Conservation (phyloP, 805 yeast species). For the Suhomyces sp. region DNA sequence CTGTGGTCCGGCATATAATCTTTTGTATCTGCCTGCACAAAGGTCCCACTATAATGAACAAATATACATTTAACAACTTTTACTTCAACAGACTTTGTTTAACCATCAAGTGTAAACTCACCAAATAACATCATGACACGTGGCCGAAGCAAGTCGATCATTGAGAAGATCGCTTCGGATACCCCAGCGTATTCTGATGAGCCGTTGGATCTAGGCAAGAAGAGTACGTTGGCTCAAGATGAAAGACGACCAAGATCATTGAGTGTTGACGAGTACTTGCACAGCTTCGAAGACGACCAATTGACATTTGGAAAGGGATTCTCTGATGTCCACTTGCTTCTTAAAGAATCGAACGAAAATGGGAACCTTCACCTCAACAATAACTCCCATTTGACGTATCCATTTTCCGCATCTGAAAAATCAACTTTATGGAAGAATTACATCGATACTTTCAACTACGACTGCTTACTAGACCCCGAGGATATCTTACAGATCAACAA, state of each 20-base stretch:
- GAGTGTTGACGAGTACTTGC: too few relatives aligned
- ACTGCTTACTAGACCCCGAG: conserved; percentile 37
- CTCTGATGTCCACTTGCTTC: conserved; percentile 5
- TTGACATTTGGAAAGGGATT: background rate
- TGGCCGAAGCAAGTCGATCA: conserved; percentile 61
- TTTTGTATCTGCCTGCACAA: too few relatives aligned
- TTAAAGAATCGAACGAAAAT: conserved; percentile 1
- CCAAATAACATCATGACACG: conserved; percentile 31
- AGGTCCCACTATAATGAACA: too few relatives aligned
- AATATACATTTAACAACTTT: too few relatives aligned
- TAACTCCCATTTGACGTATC: too few relatives aligned
- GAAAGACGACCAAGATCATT: conserved; percentile 2
- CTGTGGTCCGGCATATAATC: too few relatives aligned
- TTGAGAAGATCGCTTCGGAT: conserved; percentile 57
- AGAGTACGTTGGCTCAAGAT: background rate
- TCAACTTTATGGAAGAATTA: conserved; percentile 29
- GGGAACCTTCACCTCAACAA: too few relatives aligned
- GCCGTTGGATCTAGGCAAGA: conserved; percentile 16
- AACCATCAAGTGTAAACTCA: background rate
- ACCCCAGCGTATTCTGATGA: conserved; percentile 30
- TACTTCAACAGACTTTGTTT: too few relatives aligned
- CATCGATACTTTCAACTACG: conserved; percentile 41
- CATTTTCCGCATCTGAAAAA: conserved; percentile 40
- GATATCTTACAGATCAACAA: conserved; percentile 43
- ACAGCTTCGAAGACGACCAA: too few relatives aligned